These are phyloP conservation scores for Lodderomyces oxycetoniae DNA, from an alignment of 1,139 yeast genomes.

Conservation along the genomic window DNA sequence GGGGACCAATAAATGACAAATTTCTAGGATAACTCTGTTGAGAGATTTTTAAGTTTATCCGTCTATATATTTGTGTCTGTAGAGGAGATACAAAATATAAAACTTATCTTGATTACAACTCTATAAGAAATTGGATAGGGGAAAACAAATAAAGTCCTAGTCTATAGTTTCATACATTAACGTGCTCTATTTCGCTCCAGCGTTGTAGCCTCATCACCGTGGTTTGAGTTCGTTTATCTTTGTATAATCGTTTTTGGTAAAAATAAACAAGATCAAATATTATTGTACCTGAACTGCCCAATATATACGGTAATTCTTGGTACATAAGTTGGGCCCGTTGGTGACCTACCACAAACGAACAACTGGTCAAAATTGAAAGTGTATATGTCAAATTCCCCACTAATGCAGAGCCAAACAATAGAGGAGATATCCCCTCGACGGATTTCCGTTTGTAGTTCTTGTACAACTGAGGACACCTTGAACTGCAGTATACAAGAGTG, in stretches of 20 bases:
- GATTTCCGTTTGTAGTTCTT: conserved; percentile 74
- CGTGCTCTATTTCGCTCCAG: conserved; percentile 18
- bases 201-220: conserved; percentile 24
- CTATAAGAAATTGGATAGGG: no score
- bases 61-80: no score
- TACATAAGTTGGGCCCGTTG: conserved; percentile 46
- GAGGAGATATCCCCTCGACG: conserved; percentile 78
- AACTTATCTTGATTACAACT: no score
- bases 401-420: conserved; percentile 74
- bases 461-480: conserved; percentile 80
- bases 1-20: no score
- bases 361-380: conserved; percentile 58
- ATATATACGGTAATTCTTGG: conserved; percentile 73
- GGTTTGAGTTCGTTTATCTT: conserved; percentile 25
- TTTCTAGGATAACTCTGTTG: no score
- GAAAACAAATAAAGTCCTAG: no score
- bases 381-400: conserved; percentile 81
- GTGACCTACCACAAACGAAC: conserved; percentile 29
- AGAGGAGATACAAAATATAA: no score
- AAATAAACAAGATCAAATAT: conserved; percentile 73
- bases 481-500: conserved; percentile 66
- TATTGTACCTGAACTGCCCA: conserved; percentile 87
- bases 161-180: no score
- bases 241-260: conserved; percentile 50
- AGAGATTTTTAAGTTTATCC: no score